Percentiles rank a stretch among this genome's conserved stretches.
These are phyloP conservation scores for Marasmius fiardii DNA, from an alignment of 1,284 basidiomycete genomes.

Conservation along the genomic window DNA sequence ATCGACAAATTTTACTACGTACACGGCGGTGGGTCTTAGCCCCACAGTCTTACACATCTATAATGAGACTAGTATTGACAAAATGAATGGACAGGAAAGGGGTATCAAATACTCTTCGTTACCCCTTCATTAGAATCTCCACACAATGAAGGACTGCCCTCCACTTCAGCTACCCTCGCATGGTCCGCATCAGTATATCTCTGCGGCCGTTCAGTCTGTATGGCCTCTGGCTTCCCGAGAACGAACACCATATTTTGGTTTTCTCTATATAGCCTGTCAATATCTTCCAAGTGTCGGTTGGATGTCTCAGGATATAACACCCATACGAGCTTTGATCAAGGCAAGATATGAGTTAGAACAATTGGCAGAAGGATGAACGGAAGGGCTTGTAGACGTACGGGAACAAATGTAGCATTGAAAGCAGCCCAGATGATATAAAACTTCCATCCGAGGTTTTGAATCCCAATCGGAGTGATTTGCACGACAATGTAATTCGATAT, in stretches of 20 bases:
- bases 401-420: conserved; percentile 44
- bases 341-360: neutral
- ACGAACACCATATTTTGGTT: conserved; percentile 37
- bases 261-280: conserved; percentile 43
- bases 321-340: conserved; percentile 32
- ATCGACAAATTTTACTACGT: too few species aligned
- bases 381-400: conserved; percentile 29
- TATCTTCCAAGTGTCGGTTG: conserved; percentile 43
- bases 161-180: conserved; percentile 2
- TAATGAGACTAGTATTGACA: too few species aligned
- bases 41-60: too few species aligned
- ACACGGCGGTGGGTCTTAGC: too few species aligned
- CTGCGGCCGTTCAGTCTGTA: conserved; percentile 36
- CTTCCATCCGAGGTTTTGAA: conserved; percentile 40
- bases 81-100: too few species aligned
- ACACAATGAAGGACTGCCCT: neutral
- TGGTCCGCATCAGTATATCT: conserved; percentile 28
- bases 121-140: neutral
- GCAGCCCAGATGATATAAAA: conserved; percentile 45
- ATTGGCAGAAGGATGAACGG: neutral
- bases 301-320: conserved; percentile 44
- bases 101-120: too few species aligned
- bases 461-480: conserved; percentile 40
- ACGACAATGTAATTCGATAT: conserved; percentile 59
- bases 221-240: conserved; percentile 36